These are phyloP conservation scores for Croton setiger DNA, from an alignment of 441 rosid genomes.

Conservation along the genomic window DNA sequence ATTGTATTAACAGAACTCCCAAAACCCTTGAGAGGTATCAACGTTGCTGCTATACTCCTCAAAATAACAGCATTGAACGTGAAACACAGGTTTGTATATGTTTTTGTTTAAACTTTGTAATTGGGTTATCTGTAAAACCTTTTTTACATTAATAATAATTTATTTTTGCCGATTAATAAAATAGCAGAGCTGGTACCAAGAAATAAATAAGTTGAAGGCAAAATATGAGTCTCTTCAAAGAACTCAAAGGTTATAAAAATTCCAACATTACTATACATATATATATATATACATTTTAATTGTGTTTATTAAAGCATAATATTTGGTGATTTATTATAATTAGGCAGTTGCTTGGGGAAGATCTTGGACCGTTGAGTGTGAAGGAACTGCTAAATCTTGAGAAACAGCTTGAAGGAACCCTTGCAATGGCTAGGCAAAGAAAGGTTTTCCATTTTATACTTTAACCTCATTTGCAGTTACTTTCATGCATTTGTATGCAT, in stretches of 20 bases:
- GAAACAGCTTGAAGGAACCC: conserved; percentile 80
- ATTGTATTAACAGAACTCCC: conserved; percentile 30
- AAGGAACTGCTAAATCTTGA: conserved; percentile 74
- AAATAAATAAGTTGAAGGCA: conserved; percentile 60
- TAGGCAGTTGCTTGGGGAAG: conserved; percentile 87
- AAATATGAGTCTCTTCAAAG: conserved; percentile 72
- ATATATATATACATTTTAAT: too few species aligned
- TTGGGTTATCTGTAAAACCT: too few species aligned
- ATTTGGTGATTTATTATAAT: background rate
- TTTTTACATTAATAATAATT: too few species aligned
- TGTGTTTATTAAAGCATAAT: too few species aligned
- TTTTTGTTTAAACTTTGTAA: too few species aligned
- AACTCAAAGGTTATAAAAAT: conserved; percentile 55
- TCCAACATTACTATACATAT: background rate
- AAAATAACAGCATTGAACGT: conserved; percentile 46
- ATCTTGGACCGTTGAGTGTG: conserved; percentile 65
- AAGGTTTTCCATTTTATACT: conserved; percentile 37
- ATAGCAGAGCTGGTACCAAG: conserved; percentile 74
- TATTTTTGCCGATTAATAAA: background rate
- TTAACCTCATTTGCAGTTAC: background rate
- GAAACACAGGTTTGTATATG: conserved; percentile 52
- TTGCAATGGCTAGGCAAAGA: conserved; percentile 62
- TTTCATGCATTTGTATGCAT: background rate
- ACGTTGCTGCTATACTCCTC: conserved; percentile 57
- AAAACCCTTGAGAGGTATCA: conserved; percentile 75